Evolutionary conservation across 2,329 filamentous ascomycete species (phyloP), one percentile per base, ranked within the genome.

Genomic region (Phialocephala subalpina): DNA sequence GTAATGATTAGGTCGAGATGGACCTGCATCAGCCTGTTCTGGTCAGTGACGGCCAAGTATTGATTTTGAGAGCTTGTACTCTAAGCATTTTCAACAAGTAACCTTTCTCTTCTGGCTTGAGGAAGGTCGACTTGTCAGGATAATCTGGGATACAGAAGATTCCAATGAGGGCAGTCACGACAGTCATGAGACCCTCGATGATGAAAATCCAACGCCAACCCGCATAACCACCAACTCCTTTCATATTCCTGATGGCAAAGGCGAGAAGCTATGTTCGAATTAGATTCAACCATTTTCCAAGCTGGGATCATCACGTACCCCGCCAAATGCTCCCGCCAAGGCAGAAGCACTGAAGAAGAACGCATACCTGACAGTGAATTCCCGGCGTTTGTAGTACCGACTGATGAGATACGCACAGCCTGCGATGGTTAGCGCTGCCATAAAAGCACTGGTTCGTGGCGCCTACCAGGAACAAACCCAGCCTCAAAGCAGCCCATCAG

Each of bases 331-430:
- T 61, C 71, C 80, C 62, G 69, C 77, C 62, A 75, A 79, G 20
- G 61, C 45, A 75, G 73, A 80, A 77, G 76, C 76, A 66, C 75
- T 75, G 69, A 77, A 77, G 69, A 77, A 78, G 69, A 75, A 73
- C 3, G 76, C 75, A 16, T 55, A 63, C 47, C 64, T 58, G 12
- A 58, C 33, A n/a, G 35, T 35, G 40, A 92, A 83, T 74, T 92
- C 90, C 36, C 86, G 87, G 53, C 90, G 84, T 18, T 88, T 86
- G 76, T 92, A 93, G 75, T 92, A 92, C 2, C 82, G 85, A 2
- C 84, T 85, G 64, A 83, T 79, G 67, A 82, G 81, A 68, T 80
- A 81, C 63, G 81, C 80, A 45, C 90, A 88, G 6, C 90, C 79
- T 0, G 89, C 88, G 73, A 91, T 47, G 74, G 75, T 25, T 73